Evolutionary conservation across 2,329 filamentous ascomycete genomes (phyloP), one percentile per base, ranked within the genome.

Genomic region (Pseudogymnoascus sp.): DNA sequence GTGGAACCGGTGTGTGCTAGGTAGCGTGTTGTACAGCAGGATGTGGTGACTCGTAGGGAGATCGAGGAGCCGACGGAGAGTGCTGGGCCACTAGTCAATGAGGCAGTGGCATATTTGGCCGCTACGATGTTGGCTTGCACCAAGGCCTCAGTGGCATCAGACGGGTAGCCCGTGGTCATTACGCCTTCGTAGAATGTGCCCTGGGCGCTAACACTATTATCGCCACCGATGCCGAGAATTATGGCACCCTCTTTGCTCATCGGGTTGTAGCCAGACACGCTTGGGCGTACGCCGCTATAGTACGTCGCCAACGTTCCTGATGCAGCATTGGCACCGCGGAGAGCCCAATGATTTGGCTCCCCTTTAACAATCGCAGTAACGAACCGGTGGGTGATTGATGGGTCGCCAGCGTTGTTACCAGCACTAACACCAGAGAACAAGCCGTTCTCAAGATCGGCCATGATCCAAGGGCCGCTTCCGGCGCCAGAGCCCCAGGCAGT

Each of bases 371-470:
- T 68, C 0, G 83, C 76, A 4, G 80, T 87, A 60, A 85, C 65
- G 70, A 88, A 88, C 0, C 84, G 80, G 64, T 74, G 73, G 1
- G 76, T 74, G 63, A 86, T 75, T 0, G 81, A 78, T 6, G 82
- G 82, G 66, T 86, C 77, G 1, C 63, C 78, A 1, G 77, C 59
- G 69, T 87, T 87, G 61, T 79, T 71, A 1, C 68, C 70, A 1
- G 76, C 26, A 63, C 70, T 77, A 0, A 61, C 8, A 12, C 84
- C 85, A 0, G 84, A 85, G 74, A 87, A 88, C 2, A 89, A 74
- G 3, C 83, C 83, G 65, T 88, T 87, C 70, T 89, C 86, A 0
- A 89, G 78, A 72, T 89, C 86, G 0, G 84, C 85, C 84, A 88
- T 87, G 67, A 88, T 70, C 86, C 85, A 88, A 0, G 86, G 86